phyloP scores from a whole-genome alignment of 768 basidiomycete species.

The Obba rivulosa region DNA sequence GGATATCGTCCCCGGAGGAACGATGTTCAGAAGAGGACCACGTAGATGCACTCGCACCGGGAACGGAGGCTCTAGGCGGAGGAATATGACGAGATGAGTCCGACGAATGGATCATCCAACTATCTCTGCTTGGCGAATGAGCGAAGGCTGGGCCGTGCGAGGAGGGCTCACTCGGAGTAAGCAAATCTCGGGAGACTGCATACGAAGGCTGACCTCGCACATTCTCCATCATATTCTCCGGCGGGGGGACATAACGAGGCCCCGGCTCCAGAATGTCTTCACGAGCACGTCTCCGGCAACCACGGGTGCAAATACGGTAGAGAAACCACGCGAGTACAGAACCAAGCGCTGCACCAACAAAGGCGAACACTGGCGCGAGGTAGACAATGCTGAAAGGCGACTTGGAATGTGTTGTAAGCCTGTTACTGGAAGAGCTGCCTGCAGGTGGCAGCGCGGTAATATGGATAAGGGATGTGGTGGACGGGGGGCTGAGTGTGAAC shows the following conservation, averaged over 20 bases:
- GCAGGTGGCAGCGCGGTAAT: conserved; percentile 24
- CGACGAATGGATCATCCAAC: no score
- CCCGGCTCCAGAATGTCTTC: conserved; percentile 19
- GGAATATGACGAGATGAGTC: no score
- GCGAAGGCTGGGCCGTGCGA: no score
- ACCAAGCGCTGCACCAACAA: conserved; percentile 21
- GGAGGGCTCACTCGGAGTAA: no score
- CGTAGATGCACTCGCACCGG: no score
- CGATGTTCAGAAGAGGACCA: no score
- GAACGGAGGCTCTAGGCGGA: no score
- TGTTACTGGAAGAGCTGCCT: conserved; percentile 6
- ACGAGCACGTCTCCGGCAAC: not conserved
- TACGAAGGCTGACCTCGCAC: conserved; percentile 6
- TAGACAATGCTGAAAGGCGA: conserved; percentile 20
- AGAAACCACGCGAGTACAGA: conserved; percentile 16
- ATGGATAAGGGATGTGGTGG: conserved; percentile 7
- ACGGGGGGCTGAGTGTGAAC: not conserved
- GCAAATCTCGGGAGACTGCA: not conserved
- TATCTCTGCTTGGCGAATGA: no score
- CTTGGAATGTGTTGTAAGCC: not conserved
- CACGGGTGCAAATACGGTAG: conserved; percentile 8
- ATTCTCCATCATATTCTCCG: not conserved
- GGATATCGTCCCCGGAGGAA: conserved; percentile 17
- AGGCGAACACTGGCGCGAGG: conserved; percentile 24
- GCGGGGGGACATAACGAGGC: conserved; percentile 21